These are phyloP conservation scores for Leishmania major DNA, from an alignment of 208 protist species.

Conservation along the genomic window DNA sequence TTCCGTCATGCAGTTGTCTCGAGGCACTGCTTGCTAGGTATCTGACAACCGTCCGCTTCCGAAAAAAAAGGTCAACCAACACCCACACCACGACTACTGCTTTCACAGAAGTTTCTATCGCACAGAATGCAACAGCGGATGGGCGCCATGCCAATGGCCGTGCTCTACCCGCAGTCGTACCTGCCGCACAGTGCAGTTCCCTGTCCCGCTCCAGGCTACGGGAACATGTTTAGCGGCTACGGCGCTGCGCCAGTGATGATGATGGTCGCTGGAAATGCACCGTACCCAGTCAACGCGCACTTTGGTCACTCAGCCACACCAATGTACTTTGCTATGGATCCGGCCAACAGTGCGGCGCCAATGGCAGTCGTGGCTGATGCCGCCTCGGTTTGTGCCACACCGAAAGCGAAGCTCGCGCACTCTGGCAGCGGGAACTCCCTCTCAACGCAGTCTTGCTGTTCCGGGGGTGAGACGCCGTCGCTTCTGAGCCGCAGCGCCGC, in stretches of 20 bases:
- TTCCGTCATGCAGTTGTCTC: not conserved
- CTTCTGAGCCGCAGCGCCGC: slow-evolving; percentile 14
- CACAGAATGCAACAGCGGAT: slow-evolving; percentile 16
- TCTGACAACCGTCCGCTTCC: not conserved
- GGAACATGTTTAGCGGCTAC: slow-evolving; percentile 18
- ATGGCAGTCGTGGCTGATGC: not conserved
- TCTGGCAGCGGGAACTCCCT: slow-evolving; percentile 30
- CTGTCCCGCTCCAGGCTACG: slow-evolving; percentile 18
- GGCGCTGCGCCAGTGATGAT: slow-evolving; percentile 16
- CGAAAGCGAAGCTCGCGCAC: slow-evolving; percentile 18
- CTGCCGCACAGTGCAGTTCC: slow-evolving; percentile 1
- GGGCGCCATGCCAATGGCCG: slow-evolving; percentile 23
- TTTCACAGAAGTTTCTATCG: slow-evolving; percentile 15
- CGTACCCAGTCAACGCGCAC: slow-evolving; percentile 16
- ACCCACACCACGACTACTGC: not conserved
- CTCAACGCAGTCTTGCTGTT: slow-evolving; percentile 31
- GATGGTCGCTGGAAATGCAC: slow-evolving; percentile 2
- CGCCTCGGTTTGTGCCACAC: slow-evolving; percentile 10
- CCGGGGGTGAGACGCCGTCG: slow-evolving; percentile 22
- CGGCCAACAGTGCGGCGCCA: not conserved
- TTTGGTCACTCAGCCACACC: slow-evolving; percentile 13
- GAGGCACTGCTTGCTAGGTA: not conserved
- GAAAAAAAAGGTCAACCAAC: not conserved
- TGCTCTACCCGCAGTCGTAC: slow-evolving; percentile 30
- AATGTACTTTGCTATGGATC: slow-evolving; percentile 31